Evolutionary conservation across 73 alveolate species (phyloP), one percentile per base, ranked within the genome.

Genomic region (Paramecium caudatum): DNA sequence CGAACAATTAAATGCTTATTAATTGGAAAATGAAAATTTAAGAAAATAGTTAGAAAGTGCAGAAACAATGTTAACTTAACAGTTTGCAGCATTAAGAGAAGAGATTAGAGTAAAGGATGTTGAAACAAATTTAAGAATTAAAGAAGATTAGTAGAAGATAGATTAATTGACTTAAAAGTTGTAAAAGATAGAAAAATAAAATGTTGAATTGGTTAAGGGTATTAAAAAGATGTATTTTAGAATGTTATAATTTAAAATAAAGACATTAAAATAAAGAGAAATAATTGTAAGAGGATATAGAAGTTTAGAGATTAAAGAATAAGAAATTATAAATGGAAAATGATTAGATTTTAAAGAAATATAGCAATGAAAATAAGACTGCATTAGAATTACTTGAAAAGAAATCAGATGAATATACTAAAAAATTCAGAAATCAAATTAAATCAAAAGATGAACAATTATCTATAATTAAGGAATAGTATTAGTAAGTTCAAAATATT

Each of bases 51-150:
- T 74, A 34, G 88, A 74, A 41, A 21, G 19, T 10, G 88, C 47
- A 8, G 68, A 74, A 37, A 74, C 48, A 1, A 27, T 74, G 30
- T 45, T 74, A 15, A 74, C 70, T 21, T 21, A 74, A 74, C 32
- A 74, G 32, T 74, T 74, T 43, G 62, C 88, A 39, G 88, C 88
- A 9, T 74, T 74, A 43, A 74, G 88, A 74, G 88, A 74, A 25
- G 88, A 74, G 43, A 21, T 74, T 4, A 74, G 88, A 74, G 68
- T 47, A 8, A 74, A 74, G 21, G 88, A 74, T 21, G 69, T 74
- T 41, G 88, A 74, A 74, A 41, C 9, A 7, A 45, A 43, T 41
- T 37, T 41, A 39, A 74, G 47, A 45, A 39, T 7, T 19, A 37
- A 45, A 74, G 88, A 74, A 17, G 88, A 74, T 13, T 27, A 37